Evolutionary conservation across 352 stramenopile genomes (phyloP), one percentile per base, ranked within the genome.

Genomic region (Globisporangium alternatum): DNA sequence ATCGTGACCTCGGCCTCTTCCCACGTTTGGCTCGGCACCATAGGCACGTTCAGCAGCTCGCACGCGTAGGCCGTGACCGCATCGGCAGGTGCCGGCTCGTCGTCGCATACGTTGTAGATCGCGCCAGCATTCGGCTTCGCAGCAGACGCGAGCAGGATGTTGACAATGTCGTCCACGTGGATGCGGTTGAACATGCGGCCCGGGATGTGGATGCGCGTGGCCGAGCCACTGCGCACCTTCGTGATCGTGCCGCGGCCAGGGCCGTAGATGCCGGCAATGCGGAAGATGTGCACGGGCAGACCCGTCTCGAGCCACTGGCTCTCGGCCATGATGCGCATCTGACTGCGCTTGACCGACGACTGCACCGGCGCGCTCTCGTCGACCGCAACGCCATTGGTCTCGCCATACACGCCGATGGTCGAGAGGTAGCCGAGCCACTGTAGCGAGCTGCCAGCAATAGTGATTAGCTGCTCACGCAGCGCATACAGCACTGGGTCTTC

Each of bases 341-440:
- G 83, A 15, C 81, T 95, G 31, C 90, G 74, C 30, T 64, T 68
- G 15, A 93, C 80, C 0, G 63, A 64, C 6, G 90, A 93, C n/a
- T 74, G 60, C 25, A 94, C 78, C 1, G 86, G 80, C n/a, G 85
- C 80, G 4, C 68, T 77, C 71, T 98, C 92, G 17, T 96, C 83
- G 44, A 97, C 90, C 43, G 75, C 87, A 3, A 80, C 69, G 35
- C 91, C 92, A 51, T 93, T 60, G 15, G 84, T 94, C 70, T 98
- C 88, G 15, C 92, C 92, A 66, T 98, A 98, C n/a, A 98, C 92
- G n/a, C 88, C 87, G 58, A 96, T 97, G 28, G 90, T 97, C 35
- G 92, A 98, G 48, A 97, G 70, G 68, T 98, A 98, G 13, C 75
- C 92, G 51, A 96, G 68, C 91, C 91, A 98, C 30, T 78, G 62